Evolutionary conservation across 805 yeast species (phyloP), one percentile per base, ranked within the genome.

Genomic region (Metschnikowia colocasiae): DNA sequence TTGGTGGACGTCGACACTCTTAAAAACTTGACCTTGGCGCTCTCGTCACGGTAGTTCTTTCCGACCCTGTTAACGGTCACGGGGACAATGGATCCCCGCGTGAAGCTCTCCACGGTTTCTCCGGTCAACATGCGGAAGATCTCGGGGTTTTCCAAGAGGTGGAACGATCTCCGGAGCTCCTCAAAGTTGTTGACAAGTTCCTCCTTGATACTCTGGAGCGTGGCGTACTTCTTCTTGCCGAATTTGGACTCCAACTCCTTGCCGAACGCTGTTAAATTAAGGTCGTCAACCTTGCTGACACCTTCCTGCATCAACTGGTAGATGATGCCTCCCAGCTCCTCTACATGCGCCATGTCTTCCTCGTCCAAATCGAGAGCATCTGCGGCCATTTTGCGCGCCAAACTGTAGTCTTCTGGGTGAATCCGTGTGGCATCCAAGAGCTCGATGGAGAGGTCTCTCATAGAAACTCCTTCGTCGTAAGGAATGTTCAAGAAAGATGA

Each of bases 281-380:
- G 79, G 49, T 90, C 95, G 59, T 91, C 91, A 50, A 92, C 80
- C 65, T 87, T 81, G 43, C 75, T 77, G 31, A 82, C 84, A 40
- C 87, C 87, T 54, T 83, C 88, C 51, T 79, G 80, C 61, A 81
- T 76, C 49, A 89, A 75, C 61, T 85, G 83, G 51, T 81, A 80
- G 52, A 88, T 85, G 2, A 89, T 87, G 39, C 91, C 91, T 41
- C 91, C 94, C 50, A 85, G 86, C 51, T 82, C 85, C 60, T 88
- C 91, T 40, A 84, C 65, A 47, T 85, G 91, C 2, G 83, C 85
- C 59, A 87, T 75, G 54, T 90, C 96, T 65, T 92, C 98, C 59
- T 95, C 99, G 58, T 90, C 97, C 54, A 91, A 78, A 63, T 92
- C 99, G 54, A 94, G 76, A 1, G 99, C 98, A 72, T 94, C 99